phyloP scores from a whole-genome alignment of 2,329 filamentous ascomycete species.

The Aspergillus caelatus region DNA sequence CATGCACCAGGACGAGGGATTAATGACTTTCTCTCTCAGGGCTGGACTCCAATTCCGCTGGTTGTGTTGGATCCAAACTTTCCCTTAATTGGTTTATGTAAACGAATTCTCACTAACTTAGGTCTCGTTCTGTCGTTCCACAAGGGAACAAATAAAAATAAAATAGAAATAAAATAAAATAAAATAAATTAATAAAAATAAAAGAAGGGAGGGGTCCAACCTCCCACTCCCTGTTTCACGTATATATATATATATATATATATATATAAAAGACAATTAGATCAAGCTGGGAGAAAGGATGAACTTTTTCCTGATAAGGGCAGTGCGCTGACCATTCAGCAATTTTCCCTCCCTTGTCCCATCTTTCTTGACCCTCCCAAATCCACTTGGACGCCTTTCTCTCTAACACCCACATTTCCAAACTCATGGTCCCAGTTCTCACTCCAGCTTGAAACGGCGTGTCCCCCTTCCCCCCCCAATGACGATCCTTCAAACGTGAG shows the following conservation, averaged over 20 bases:
- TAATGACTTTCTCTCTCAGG: neutral
- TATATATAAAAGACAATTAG: neutral
- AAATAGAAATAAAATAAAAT: too few relatives aligned
- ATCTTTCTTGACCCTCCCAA: conserved; percentile 15
- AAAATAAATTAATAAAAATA: too few relatives aligned
- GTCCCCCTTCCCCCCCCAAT: conserved; percentile 1
- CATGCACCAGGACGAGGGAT: neutral
- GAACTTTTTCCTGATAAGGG: conserved; percentile 30
- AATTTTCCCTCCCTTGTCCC: conserved; percentile 16
- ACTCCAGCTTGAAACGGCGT: conserved; percentile 23
- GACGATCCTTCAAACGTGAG: conserved; percentile 22
- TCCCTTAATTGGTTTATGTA: neutral
- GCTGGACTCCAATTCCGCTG: neutral
- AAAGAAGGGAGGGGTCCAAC: neutral
- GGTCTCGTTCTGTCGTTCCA: conserved; percentile 2
- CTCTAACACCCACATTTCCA: neutral
- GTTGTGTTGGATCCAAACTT: neutral
- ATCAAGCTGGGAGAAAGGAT: conserved; percentile 13
- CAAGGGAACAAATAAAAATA: neutral
- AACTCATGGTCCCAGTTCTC: conserved; percentile 7
- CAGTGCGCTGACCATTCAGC: conserved; percentile 33
- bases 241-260: neutral
- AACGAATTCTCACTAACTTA: neutral
- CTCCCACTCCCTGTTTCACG: neutral
- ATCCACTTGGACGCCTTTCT: conserved; percentile 19